Base-by-base conservation (phyloP, 106 monocot genomes). In the Dactylorhiza incarnata region DNA sequence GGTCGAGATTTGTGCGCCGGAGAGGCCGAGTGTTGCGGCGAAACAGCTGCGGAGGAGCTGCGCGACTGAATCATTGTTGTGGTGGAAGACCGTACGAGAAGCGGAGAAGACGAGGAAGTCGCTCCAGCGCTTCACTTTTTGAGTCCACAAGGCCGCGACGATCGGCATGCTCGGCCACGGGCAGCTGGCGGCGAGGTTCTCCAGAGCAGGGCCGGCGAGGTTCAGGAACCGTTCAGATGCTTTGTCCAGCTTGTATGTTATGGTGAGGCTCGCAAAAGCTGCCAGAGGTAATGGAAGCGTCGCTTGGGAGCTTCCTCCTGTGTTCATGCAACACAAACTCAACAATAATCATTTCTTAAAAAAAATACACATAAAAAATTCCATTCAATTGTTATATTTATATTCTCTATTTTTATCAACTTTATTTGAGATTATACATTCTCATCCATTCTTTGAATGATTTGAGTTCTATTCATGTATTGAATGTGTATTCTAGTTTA, bases 81-180 rank as follows among this genome's bases (percentile, higher is more conserved):
- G 89, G 71, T 90, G 87, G 79, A 99, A 99, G 58, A 94, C 87
- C 0, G 94, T 91, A 67, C 91, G 85, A 14, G 97, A 99, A n/a
- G 94, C 91, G 22, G 97, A 99, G 75, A 94, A 94, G 6, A 87
- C 80, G n/a, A 99, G 75, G 85, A 94, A 99, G 79, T 99, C 94
- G 56, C 61, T 85, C 97, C 97, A 99, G 6, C 94, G 63, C 76
- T 86, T 94, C 75, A 99, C 97, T 77, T 99, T 99, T 69, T 99
- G 93, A 23, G 91, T 85, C 97, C 97, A 99, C 74, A 99, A 81
- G 17, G 97, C 89, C 20, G 91, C 86, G 49, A 99, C 94, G 66
- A 99, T 99, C 14, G 94, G 89, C 94, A 99, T 94, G 86, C 97
- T 94, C 15, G 97, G 97, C 97, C 97, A 99, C 15, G 97, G 94